These are phyloP conservation scores for Vitis hybrid DNA, from an alignment of 177 flowering plant species.

Conservation along the genomic window DNA sequence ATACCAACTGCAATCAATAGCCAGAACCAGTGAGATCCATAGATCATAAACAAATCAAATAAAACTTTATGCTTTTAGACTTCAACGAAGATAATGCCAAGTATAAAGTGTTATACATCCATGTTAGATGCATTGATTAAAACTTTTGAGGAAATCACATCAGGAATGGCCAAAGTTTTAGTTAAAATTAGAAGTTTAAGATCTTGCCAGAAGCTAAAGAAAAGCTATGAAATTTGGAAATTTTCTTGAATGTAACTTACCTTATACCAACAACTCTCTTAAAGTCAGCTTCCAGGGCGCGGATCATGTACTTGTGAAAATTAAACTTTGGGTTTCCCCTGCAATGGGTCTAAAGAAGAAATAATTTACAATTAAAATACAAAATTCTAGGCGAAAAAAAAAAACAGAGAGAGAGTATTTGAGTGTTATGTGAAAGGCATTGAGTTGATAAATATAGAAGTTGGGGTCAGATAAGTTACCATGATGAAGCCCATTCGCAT, in stretches of 20 bases:
- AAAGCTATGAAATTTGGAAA: neutral
- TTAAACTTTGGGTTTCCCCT: slow-evolving; percentile 49
- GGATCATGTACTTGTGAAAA: slow-evolving; percentile 57
- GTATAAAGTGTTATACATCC: neutral
- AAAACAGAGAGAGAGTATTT: slow-evolving; percentile 8
- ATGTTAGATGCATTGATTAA: neutral
- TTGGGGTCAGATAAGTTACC: slow-evolving; percentile 15
- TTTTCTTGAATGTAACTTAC: slow-evolving; percentile 16
- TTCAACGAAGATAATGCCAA: neutral
- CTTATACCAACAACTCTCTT: slow-evolving; percentile 61
- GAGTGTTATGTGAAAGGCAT: slow-evolving; percentile 6
- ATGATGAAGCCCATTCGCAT: slow-evolving; percentile 34
- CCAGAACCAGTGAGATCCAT: neutral
- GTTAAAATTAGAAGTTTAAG: neutral
- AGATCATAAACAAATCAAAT: neutral
- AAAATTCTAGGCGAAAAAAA: slow-evolving; percentile 9
- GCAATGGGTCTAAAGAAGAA: slow-evolving; percentile 43
- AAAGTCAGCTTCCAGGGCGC: slow-evolving; percentile 57
- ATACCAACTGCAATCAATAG: slow-evolving; percentile 45
- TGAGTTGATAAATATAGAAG: neutral
- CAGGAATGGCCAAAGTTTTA: neutral
- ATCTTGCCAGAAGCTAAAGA: neutral
- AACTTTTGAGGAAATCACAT: neutral
- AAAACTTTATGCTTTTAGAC: neutral
- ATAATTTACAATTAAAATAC: slow-evolving; percentile 11